Percentiles rank a stretch among this genome's conserved stretches.
These are phyloP conservation scores for Colletotrichum sojae DNA, from an alignment of 2,329 filamentous ascomycete species.

Conservation along the genomic window DNA sequence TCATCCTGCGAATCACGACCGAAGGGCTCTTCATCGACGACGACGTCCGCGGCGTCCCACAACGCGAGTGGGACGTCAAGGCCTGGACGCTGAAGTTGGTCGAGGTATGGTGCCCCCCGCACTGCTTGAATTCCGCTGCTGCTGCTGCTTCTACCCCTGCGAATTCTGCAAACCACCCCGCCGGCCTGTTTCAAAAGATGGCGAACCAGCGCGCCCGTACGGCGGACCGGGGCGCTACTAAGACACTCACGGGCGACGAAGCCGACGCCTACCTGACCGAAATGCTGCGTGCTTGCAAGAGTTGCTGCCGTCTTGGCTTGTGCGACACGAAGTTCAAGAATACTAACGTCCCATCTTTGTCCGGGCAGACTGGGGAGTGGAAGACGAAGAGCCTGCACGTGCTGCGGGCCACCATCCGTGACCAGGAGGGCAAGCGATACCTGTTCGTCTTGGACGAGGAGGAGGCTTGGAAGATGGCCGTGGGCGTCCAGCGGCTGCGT, in stretches of 20 bases:
- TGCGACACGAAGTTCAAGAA: slow-evolving; percentile 60
- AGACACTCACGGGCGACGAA: slow-evolving; percentile 72
- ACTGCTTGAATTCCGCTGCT: slow-evolving; percentile 65
- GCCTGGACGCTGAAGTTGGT: slow-evolving; percentile 96
- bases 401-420: slow-evolving; percentile 73
- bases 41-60: slow-evolving; percentile 89
- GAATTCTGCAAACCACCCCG: slow-evolving; percentile 55
- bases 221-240: slow-evolving; percentile 63
- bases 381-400: slow-evolving; percentile 72
- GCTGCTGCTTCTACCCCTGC: slow-evolving; percentile 57
- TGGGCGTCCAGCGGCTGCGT: slow-evolving; percentile 72
- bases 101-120: slow-evolving; percentile 86
- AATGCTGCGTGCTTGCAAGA: slow-evolving; percentile 75
- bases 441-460: slow-evolving; percentile 75
- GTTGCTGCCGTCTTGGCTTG: slow-evolving; percentile 71
- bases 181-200: slow-evolving; percentile 63
- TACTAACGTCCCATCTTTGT: slow-evolving; percentile 57
- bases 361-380: slow-evolving; percentile 67
- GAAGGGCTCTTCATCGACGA: slow-evolving; percentile 98
- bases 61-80: slow-evolving; percentile 98
- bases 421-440: slow-evolving; percentile 77
- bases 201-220: slow-evolving; percentile 60
- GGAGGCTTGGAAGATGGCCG: slow-evolving; percentile 77
- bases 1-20: slow-evolving; percentile 92
- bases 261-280: slow-evolving; percentile 75